Evolutionary conservation across 2,329 filamentous ascomycete species (phyloP).

Genomic region (Colletotrichum cordylinicola): DNA sequence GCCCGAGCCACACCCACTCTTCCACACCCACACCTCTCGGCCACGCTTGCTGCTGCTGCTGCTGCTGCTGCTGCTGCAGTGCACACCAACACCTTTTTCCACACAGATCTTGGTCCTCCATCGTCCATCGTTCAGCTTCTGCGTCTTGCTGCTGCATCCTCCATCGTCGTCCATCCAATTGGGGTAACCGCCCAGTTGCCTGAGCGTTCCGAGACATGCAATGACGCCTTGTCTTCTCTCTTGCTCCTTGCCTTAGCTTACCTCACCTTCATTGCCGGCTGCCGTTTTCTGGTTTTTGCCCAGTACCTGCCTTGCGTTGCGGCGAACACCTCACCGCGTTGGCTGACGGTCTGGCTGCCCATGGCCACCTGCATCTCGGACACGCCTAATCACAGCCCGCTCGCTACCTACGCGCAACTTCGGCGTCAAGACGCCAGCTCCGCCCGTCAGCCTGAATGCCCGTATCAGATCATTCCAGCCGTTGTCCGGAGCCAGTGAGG

Average conservation of each 20-base stretch:
- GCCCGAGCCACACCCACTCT: slow-evolving; percentile 1
- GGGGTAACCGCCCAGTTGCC: neutral
- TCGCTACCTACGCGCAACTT: neutral
- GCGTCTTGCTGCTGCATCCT: neutral
- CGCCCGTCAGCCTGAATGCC: neutral
- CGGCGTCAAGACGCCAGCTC: neutral
- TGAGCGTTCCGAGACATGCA: slow-evolving; percentile 11
- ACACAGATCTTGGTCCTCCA: neutral
- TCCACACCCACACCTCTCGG: neutral
- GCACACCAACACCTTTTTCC: neutral
- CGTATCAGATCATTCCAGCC: slow-evolving; percentile 2
- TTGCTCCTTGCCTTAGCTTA: neutral
- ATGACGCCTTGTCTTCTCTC: slow-evolving; percentile 7
- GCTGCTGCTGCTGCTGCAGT: neutral
- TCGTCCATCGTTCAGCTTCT: neutral
- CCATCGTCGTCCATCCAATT: neutral
- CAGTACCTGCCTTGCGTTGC: neutral
- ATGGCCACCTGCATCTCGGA: neutral
- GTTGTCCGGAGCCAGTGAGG: slow-evolving; percentile 3
- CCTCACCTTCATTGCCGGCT: neutral
- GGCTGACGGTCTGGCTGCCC: neutral
- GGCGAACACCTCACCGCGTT: neutral
- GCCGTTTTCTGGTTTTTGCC: neutral
- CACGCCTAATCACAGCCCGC: neutral
- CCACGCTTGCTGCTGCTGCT: neutral